These are phyloP conservation scores for Heritiera littoralis DNA, from an alignment of 345 rosid genomes.

Conservation along the genomic window DNA sequence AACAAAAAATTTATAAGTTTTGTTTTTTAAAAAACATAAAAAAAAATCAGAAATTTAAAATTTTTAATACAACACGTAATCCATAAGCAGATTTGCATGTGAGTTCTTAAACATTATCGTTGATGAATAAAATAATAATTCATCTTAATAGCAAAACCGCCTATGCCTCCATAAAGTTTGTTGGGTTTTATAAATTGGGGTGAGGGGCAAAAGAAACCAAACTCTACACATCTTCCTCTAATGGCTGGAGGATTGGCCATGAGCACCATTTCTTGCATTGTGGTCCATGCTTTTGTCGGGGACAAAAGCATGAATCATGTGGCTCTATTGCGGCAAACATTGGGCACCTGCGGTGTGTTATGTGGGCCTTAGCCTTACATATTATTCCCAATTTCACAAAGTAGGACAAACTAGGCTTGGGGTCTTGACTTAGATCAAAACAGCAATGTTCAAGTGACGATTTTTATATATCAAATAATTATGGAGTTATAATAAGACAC, in stretches of 20 bases:
- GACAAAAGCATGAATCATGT: conserved; percentile 20
- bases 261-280: neutral
- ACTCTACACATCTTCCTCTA: neutral
- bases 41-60: too few species aligned
- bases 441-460: neutral
- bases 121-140: too few species aligned
- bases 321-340: neutral
- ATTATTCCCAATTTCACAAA: neutral
- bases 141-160: conserved; percentile 6
- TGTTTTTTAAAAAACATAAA: too few species aligned
- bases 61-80: too few species aligned
- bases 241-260: neutral
- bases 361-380: neutral
- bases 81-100: too few species aligned
- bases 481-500: too few species aligned
- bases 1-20: too few species aligned
- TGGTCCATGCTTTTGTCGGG: conserved; percentile 22
- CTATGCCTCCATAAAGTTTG: conserved; percentile 23
- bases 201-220: conserved; percentile 7
- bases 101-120: too few species aligned
- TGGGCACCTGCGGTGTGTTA: neutral
- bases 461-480: too few species aligned
- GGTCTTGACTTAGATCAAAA: neutral
- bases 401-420: neutral
- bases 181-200: conserved; percentile 30